Evolutionary conservation across 1,139 yeast genomes (phyloP), one percentile per base, ranked within the genome.

Genomic region (Candida smagusa): DNA sequence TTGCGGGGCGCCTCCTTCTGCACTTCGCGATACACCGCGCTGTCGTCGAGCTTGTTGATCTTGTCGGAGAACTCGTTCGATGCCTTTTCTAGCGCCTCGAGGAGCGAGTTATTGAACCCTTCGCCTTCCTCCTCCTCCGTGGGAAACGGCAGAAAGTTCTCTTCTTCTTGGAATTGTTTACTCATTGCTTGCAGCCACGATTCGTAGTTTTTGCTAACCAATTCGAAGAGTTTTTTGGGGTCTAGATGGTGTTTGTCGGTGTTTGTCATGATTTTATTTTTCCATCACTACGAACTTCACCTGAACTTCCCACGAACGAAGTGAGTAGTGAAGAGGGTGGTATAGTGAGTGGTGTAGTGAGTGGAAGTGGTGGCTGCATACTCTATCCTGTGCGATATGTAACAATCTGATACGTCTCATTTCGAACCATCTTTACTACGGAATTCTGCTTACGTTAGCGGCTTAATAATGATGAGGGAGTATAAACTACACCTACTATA

Each of bases 141-240:
- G 7, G 68, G 68, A 33, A 63, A 61, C 8, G 68, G 68, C 58
- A 58, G 61, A 34, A 50, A 62, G 35, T 51, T 42, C 25, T 51
- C 62, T 30, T 58, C 58, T 29, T 56, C 46, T 13, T 52, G 53
- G 32, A 58, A 54, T 37, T 57, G 61, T 33, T 52, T 53, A 37
- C 56, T 57, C 50, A 63, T 53, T 8, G 60, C 61, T 31, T 58
- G 61, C 57, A 56, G 68, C 73, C 73, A 68, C 9, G 59, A 51
- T 32, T 66, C 68, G 43, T 67, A 66, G 47, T 65, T 64, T 42
- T 62, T 61, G 9, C 68, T 57, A 12, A 67, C 65, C 34, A 63
- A 56, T 27, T 63, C 67, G 49, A 65, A 60, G 19, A 66, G 53
- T 38, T 54, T 57, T 41, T 58, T 47, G 24, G 61, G 63, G 30